Conservation (phyloP, 495 filamentous ascomycete genomes). For the Lepidopterella palustris region DNA sequence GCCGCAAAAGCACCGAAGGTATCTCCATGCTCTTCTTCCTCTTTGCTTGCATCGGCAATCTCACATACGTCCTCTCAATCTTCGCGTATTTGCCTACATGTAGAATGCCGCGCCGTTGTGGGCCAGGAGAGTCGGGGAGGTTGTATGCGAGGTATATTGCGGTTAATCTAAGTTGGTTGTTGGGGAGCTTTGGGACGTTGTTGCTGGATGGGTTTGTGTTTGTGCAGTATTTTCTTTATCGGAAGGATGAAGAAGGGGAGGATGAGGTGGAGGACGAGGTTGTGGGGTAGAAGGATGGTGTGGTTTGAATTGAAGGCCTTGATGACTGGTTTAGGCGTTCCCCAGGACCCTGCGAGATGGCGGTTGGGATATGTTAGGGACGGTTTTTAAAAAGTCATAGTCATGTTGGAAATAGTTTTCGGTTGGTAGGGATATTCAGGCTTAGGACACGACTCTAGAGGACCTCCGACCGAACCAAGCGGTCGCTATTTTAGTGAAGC, state of each 20-base stretch:
- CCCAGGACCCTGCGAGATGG: too few relatives aligned
- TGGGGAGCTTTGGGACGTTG: slow-evolving; percentile 83
- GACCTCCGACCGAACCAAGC: too few relatives aligned
- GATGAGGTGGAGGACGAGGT: slow-evolving; percentile 9
- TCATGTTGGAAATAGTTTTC: too few relatives aligned
- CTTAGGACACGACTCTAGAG: too few relatives aligned
- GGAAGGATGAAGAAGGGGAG: slow-evolving; percentile 36
- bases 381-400: too few relatives aligned
- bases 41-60: slow-evolving; percentile 89
- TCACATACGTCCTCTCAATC: slow-evolving; percentile 89
- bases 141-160: slow-evolving; percentile 74
- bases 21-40: slow-evolving; percentile 91
- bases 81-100: slow-evolving; percentile 73
- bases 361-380: too few relatives aligned
- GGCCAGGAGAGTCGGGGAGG: slow-evolving; percentile 46
- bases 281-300: neutral
- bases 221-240: slow-evolving; percentile 84
- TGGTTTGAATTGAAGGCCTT: too few relatives aligned
- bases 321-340: too few relatives aligned
- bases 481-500: too few relatives aligned
- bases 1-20: slow-evolving; percentile 83
- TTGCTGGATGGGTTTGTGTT: slow-evolving; percentile 80
- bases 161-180: slow-evolving; percentile 82
- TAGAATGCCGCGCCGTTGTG: slow-evolving; percentile 36
- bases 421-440: too few relatives aligned